Evolutionary conservation across 768 basidiomycete genomes (phyloP).

Genomic region (Suillus plorans): DNA sequence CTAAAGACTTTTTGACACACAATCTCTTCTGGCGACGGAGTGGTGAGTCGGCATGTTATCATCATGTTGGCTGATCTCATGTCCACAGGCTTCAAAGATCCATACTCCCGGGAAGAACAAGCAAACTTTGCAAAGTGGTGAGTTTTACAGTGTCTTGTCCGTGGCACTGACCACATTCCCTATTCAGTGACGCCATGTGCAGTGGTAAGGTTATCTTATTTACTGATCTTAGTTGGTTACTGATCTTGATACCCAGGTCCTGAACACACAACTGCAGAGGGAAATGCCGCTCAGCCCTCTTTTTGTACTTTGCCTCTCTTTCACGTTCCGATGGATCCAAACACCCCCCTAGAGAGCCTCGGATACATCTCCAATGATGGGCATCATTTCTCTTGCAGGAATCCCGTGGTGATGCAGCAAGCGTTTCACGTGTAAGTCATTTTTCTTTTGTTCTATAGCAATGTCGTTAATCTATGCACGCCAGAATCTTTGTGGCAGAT

Average conservation of each 20-base stretch:
- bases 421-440: slow-evolving; percentile 58
- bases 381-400: slow-evolving; percentile 52
- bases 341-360: slow-evolving; percentile 23
- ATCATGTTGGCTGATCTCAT: not conserved
- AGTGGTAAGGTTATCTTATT: slow-evolving; percentile 31
- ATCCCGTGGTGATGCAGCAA: slow-evolving; percentile 51
- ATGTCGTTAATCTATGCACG: not conserved
- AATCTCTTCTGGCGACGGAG: slow-evolving; percentile 54
- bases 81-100: slow-evolving; percentile 57
- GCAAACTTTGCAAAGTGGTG: slow-evolving; percentile 42
- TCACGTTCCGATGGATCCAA: slow-evolving; percentile 38
- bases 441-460: not conserved
- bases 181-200: slow-evolving; percentile 50
- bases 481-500: slow-evolving; percentile 55
- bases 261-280: slow-evolving; percentile 44
- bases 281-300: slow-evolving; percentile 45
- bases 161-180: not conserved
- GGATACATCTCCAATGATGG: slow-evolving; percentile 59
- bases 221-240: not conserved
- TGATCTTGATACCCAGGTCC: slow-evolving; percentile 34
- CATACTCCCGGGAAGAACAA: slow-evolving; percentile 58
- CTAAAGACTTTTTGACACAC: slow-evolving; percentile 59
- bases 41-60: slow-evolving; percentile 34
- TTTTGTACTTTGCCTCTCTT: slow-evolving; percentile 55
- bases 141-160: slow-evolving; percentile 11